These are phyloP conservation scores for Clavispora vitiphila DNA, from an alignment of 805 yeast genomes.

Conservation along the genomic window DNA sequence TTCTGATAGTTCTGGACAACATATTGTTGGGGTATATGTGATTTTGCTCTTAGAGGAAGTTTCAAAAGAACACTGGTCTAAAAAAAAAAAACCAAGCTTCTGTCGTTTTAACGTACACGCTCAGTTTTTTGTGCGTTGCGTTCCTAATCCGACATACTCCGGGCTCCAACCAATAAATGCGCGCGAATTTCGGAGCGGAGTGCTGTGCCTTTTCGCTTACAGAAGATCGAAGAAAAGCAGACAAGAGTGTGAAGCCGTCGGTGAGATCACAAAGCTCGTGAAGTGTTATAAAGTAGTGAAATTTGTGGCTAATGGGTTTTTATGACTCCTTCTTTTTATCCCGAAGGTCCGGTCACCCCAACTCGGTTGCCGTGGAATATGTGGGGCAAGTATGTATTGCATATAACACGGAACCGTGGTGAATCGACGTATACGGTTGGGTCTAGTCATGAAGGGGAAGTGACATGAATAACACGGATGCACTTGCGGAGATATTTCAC, in stretches of 20 bases:
- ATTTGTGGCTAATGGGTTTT: too few relatives aligned
- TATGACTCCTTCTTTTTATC: too few relatives aligned
- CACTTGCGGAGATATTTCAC: too few relatives aligned
- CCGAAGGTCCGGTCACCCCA: background rate
- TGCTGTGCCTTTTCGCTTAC: background rate
- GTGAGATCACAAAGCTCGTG: too few relatives aligned
- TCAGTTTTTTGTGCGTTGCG: background rate
- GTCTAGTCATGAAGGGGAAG: too few relatives aligned
- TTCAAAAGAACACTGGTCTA: background rate
- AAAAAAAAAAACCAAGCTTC: background rate
- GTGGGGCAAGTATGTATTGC: background rate
- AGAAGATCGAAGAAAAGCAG: background rate
- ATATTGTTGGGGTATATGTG: slow-evolving; percentile 9
- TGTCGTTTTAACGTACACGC: background rate
- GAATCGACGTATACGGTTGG: background rate
- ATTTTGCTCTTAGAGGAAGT: background rate
- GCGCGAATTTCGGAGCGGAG: slow-evolving; percentile 9
- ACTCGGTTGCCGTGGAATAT: background rate
- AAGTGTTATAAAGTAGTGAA: too few relatives aligned
- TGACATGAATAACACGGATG: too few relatives aligned
- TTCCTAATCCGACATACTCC: slow-evolving; percentile 11
- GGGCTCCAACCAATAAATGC: slow-evolving; percentile 15
- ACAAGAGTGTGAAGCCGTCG: background rate
- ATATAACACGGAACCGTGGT: background rate
- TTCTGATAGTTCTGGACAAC: slow-evolving; percentile 32